A percentile compares a stretch with the other conserved stretches of the same genome.
phyloP scores from a whole-genome alignment of 441 rosid species.

The Sinapis alba region DNA sequence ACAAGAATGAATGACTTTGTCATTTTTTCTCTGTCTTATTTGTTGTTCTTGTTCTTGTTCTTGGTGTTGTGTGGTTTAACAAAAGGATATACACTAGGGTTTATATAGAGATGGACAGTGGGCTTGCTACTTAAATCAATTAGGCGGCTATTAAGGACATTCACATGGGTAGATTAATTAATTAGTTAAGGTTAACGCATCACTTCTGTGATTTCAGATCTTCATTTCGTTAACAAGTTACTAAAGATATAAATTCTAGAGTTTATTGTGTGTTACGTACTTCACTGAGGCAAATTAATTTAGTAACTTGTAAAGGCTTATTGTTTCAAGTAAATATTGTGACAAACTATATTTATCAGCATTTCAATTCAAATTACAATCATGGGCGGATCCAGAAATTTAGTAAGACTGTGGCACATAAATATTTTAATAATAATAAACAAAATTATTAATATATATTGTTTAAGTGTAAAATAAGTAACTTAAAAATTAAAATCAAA shows the following conservation, averaged over 20 bases:
- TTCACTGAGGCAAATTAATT: not conserved
- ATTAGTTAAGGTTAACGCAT: not conserved
- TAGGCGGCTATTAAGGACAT: not conserved
- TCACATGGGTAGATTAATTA: not conserved
- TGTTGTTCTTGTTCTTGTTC: not conserved
- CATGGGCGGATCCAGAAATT: too few species aligned
- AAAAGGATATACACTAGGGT: not conserved
- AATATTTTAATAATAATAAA: too few species aligned
- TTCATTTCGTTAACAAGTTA: not conserved
- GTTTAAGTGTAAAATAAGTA: too few species aligned
- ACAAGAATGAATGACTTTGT: not conserved
- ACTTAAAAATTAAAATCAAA: too few species aligned
- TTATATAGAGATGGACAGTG: slow-evolving; percentile 7
- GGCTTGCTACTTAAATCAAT: not conserved
- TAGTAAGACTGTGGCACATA: too few species aligned
- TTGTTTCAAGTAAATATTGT: not conserved
- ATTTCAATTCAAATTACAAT: too few species aligned
- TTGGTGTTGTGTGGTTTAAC: not conserved
- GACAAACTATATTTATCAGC: too few species aligned
- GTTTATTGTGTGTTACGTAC: not conserved
- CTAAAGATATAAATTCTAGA: not conserved
- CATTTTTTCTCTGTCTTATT: not conserved
- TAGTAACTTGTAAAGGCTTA: not conserved
- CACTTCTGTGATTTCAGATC: not conserved
- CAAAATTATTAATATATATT: too few species aligned